Base-by-base conservation (phyloP, 2,329 filamentous ascomycete genomes). In the Cordyceps javanica region DNA sequence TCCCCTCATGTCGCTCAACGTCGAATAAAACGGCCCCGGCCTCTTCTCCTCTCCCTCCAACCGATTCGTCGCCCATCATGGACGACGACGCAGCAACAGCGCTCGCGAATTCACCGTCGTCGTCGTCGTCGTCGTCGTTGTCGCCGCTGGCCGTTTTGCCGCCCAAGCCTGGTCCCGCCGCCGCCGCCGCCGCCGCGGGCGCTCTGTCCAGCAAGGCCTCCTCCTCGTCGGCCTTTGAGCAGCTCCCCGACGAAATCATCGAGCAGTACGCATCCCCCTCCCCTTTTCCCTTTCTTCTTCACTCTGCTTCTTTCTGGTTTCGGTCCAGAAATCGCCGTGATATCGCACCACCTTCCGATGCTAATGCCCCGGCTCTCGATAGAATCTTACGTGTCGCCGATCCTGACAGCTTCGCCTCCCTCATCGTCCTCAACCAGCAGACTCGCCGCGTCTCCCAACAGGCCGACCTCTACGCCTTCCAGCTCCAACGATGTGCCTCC, bases 171-270 rank as follows among this genome's bases (percentile, higher is more conserved):
- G 30, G 25, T 32, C 11, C 41, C 34, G 5, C 42, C 39, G 39
- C 39, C 10, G 39, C 13, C 21, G 19, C 38, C 11, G 26, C 49
- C 25, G 9, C 42, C n/a, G n/a, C n/a, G n/a, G n/a, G n/a, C 8
- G 23, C 34, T 13, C 21, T 32, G 49, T 44, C 16, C 34, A 39
- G 25, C 49, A 54, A 56, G 44, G 34, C 60, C 63, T 65, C 66
- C 63, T 65, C 69, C 62, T 65, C 69, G 70, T 69, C 69, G 8
- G 25, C 78, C 34, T 83, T 87, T 63, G 75, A 80, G 36, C 76
- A 74, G 46, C 74, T 89, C 11, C 86, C 86, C 6, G 82, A 86
- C 69, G 85, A 88, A 69, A 88, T 89, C 59, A 87, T 89, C 63
- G 75, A 87, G 66, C 83, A 87, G 86, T 88, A 72, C 70, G 81